Conservation (phyloP, 306 rosid genomes). For the Prunus dulcis region DNA sequence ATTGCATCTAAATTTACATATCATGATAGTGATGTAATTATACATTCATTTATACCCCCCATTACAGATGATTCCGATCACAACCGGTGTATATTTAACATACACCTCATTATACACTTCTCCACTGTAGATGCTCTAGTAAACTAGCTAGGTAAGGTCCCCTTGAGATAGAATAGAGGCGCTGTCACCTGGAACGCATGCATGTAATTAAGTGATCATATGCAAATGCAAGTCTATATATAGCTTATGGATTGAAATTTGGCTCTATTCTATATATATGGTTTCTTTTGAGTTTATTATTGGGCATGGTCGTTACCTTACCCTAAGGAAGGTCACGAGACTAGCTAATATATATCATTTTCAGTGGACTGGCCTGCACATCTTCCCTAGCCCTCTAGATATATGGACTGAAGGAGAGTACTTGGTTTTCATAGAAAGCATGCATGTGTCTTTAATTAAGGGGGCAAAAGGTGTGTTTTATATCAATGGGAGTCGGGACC, state of each 20-base stretch:
- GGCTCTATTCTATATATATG: neutral
- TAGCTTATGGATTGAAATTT: neutral
- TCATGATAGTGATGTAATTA: too few relatives aligned
- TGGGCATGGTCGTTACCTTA: conserved; percentile 9
- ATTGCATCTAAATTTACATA: too few relatives aligned
- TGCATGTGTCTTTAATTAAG: too few relatives aligned
- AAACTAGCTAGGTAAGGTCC: neutral
- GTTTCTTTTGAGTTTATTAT: conserved; percentile 13
- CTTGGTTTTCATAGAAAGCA: too few relatives aligned
- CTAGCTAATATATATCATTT: neutral
- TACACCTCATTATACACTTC: too few relatives aligned
- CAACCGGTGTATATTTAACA: too few relatives aligned
- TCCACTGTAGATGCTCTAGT: too few relatives aligned
- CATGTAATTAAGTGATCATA: neutral
- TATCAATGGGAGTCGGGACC: too few relatives aligned
- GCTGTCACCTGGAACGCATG: neutral
- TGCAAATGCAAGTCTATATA: neutral
- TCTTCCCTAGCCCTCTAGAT: neutral
- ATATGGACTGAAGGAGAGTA: too few relatives aligned
- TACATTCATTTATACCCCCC: too few relatives aligned
- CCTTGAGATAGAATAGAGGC: neutral
- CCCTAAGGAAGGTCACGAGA: neutral
- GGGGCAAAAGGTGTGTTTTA: too few relatives aligned
- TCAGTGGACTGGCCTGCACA: conserved; percentile 16
- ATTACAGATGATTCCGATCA: too few relatives aligned